Percentiles rank a stretch among this genome's conserved stretches.
phyloP scores from a whole-genome alignment of 805 yeast genomes.

The Grigorovia jiainica region DNA sequence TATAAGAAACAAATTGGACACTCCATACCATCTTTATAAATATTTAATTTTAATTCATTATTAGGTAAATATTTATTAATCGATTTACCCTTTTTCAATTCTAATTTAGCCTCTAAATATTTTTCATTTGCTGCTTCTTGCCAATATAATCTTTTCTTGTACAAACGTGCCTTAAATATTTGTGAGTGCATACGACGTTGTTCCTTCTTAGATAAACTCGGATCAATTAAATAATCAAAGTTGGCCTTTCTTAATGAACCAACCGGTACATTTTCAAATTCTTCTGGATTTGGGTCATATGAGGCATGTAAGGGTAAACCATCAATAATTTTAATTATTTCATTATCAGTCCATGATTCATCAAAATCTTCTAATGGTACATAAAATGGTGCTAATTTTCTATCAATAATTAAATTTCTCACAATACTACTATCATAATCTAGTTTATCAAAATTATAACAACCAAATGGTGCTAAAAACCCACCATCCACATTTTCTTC shows the following conservation, averaged over 20 bases:
- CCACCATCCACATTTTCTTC: slow-evolving; percentile 90
- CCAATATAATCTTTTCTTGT: slow-evolving; percentile 37
- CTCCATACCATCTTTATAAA: slow-evolving; percentile 65
- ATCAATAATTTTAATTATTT: slow-evolving; percentile 44
- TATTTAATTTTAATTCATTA: slow-evolving; percentile 38
- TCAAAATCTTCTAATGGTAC: slow-evolving; percentile 81
- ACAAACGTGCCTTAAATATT: slow-evolving; percentile 27
- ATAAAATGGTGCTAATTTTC: slow-evolving; percentile 82
- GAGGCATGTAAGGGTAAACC: slow-evolving; percentile 50
- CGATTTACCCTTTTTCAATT: slow-evolving; percentile 32
- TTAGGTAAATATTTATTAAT: slow-evolving; percentile 25
- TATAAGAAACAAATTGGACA: slow-evolving; percentile 92
- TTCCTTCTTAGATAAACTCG: slow-evolving; percentile 22
- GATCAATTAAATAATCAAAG: slow-evolving; percentile 26
- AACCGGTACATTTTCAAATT: slow-evolving; percentile 27
- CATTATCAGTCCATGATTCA: slow-evolving; percentile 59
- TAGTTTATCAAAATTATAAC: slow-evolving; percentile 59
- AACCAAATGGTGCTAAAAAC: slow-evolving; percentile 82
- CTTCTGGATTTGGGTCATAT: slow-evolving; percentile 30
- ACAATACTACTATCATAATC: slow-evolving; percentile 72
- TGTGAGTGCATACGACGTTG: slow-evolving; percentile 22
- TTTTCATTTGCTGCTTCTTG: slow-evolving; percentile 51
- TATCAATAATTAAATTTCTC: slow-evolving; percentile 53
- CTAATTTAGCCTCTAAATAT: slow-evolving; percentile 44
- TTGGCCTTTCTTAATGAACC: slow-evolving; percentile 20